Percentiles rank a stretch among this genome's conserved stretches.
phyloP scores from a whole-genome alignment of 2,329 filamentous ascomycete species.

The Exophiala bonariae region DNA sequence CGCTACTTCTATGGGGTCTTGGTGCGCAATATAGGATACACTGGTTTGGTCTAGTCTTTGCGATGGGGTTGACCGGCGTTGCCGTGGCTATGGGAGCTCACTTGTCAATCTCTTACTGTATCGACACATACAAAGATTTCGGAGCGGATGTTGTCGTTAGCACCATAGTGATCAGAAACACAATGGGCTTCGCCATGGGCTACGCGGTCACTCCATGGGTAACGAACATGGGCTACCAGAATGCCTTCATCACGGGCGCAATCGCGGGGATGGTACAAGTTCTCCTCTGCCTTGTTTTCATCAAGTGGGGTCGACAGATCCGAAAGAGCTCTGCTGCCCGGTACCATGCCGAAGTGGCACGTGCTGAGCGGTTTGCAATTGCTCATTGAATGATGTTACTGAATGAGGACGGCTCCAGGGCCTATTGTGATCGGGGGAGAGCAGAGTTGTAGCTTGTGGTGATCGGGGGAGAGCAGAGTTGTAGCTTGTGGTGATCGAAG shows the following conservation, averaged over 20 bases:
- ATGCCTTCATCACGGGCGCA: constrained; percentile 46
- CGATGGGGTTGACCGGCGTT: constrained; percentile 47
- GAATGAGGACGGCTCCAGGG: too few relatives aligned
- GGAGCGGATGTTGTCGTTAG: constrained; percentile 52
- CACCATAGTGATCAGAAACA: constrained; percentile 52
- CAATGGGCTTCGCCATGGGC: constrained; percentile 50
- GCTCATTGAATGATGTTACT: not conserved
- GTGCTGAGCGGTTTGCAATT: not conserved
- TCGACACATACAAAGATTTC: constrained; percentile 52
- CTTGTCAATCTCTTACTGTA: constrained; percentile 46
- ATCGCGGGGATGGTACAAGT: constrained; percentile 39
- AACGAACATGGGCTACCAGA: constrained; percentile 41
- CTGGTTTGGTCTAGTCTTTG: constrained; percentile 51
- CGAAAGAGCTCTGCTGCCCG: not conserved
- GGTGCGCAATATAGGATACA: constrained; percentile 48
- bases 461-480: too few relatives aligned
- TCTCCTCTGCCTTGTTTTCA: constrained; percentile 45
- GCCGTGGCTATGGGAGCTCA: constrained; percentile 47
- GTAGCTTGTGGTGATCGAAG: too few relatives aligned
- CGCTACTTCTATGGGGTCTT: constrained; percentile 41
- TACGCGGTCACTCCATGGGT: constrained; percentile 52
- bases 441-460: too few relatives aligned
- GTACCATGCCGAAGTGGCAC: not conserved
- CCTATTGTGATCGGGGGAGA: too few relatives aligned
- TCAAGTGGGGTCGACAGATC: constrained; percentile 44